Evolutionary conservation across 2,329 filamentous ascomycete species (phyloP).

Genomic region (Fusarium avenaceum): DNA sequence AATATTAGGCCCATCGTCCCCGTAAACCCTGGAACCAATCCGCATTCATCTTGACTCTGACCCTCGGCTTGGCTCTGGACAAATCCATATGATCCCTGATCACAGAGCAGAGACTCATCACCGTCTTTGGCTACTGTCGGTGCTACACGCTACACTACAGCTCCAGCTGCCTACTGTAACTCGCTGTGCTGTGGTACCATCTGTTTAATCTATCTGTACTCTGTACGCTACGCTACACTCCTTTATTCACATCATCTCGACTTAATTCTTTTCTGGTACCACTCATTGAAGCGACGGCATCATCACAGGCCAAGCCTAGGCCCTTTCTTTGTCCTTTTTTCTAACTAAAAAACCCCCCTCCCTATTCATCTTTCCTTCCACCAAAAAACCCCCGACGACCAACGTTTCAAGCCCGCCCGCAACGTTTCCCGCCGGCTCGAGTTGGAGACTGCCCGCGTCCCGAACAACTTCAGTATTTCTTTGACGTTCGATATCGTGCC

Average conservation of each 20-base stretch:
- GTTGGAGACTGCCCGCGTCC: conserved; percentile 19
- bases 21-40: conserved; percentile 38
- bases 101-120: conserved; percentile 34
- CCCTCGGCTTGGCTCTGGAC: conserved; percentile 29
- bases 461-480: conserved; percentile 28
- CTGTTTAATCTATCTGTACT: conserved; percentile 5
- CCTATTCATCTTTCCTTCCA: conserved; percentile 11
- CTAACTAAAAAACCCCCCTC: not conserved
- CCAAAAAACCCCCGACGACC: conserved; percentile 29
- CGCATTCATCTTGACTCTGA: conserved; percentile 34
- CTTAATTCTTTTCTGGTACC: conserved; percentile 23
- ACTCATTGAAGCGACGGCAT: conserved; percentile 34
- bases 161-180: conserved; percentile 12
- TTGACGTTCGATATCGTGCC: conserved; percentile 35
- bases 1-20: conserved; percentile 39
- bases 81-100: conserved; percentile 27
- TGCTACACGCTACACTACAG: conserved; percentile 19
- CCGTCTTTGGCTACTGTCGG: conserved; percentile 15
- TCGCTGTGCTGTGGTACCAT: not conserved
- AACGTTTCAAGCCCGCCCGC: conserved; percentile 41
- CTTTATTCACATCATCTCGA: conserved; percentile 36
- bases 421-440: conserved; percentile 36
- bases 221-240: conserved; percentile 31
- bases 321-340: conserved; percentile 30
- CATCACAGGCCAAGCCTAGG: conserved; percentile 21